These are phyloP conservation scores for Neoscytalidium dimidiatum DNA, from an alignment of 2,329 filamentous ascomycete genomes.

Conservation along the genomic window DNA sequence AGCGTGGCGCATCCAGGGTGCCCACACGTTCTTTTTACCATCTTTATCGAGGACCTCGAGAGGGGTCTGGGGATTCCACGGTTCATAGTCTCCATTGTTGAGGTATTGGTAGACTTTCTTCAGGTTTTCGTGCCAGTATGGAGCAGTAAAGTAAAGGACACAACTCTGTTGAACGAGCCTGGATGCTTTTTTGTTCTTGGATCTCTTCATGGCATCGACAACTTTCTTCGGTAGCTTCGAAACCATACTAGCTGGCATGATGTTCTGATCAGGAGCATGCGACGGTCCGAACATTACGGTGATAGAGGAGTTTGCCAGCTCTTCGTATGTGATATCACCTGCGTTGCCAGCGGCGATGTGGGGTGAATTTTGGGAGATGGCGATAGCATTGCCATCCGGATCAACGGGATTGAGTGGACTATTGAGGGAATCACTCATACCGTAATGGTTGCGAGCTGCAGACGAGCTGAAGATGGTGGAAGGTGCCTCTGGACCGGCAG, in stretches of 20 bases:
- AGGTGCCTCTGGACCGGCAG: not conserved
- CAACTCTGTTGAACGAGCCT: not conserved
- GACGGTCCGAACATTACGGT: not conserved
- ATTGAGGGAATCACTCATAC: too few relatives aligned
- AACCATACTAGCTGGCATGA: not conserved
- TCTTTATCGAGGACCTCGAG: not conserved
- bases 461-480: not conserved
- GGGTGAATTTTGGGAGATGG: not conserved
- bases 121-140: not conserved
- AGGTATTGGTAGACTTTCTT: not conserved
- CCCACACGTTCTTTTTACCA: not conserved
- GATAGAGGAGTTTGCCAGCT: not conserved
- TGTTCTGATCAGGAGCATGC: not conserved
- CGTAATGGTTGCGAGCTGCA: not conserved
- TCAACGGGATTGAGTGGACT: too few relatives aligned
- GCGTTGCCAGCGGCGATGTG: not conserved
- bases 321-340: not conserved
- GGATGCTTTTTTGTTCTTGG: not conserved
- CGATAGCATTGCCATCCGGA: too few relatives aligned
- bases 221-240: not conserved
- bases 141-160: not conserved
- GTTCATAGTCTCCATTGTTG: not conserved
- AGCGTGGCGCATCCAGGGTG: not conserved
- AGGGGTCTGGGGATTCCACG: not conserved
- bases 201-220: not conserved